Conservation (phyloP, 768 basidiomycete genomes). For the Pleurotus citrinopileatus region DNA sequence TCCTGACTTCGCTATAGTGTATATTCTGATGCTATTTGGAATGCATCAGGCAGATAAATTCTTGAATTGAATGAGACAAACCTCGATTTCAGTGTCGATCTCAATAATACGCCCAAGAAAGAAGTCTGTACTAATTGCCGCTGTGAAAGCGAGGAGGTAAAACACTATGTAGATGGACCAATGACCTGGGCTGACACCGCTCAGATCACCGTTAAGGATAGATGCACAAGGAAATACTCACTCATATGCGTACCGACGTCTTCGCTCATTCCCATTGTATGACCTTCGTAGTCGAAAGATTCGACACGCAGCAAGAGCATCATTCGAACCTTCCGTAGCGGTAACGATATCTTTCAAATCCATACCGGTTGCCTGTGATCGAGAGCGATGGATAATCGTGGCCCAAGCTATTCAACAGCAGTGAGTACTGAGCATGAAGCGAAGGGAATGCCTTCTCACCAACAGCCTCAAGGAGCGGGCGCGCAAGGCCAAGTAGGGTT, state of each 20-base stretch:
- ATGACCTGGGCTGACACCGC: no score
- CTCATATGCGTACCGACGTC: no score
- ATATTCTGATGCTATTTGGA: no score
- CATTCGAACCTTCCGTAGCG: neutral
- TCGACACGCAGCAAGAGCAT: neutral
- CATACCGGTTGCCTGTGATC: no score
- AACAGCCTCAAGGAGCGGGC: neutral
- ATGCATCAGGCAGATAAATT: no score
- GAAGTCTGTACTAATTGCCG: neutral
- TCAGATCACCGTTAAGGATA: no score
- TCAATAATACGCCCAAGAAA: neutral
- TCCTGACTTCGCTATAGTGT: no score
- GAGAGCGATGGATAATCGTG: neutral
- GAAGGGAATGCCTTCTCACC: no score
- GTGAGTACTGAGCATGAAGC: no score
- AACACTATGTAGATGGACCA: no score
- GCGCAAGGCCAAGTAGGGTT: neutral
- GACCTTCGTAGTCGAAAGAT: neutral
- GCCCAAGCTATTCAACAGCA: neutral
- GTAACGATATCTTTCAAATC: neutral
- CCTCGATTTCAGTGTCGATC: no score
- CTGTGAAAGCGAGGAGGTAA: neutral
- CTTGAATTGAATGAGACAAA: neutral
- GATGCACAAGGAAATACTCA: no score
- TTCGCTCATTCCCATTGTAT: neutral